Evolutionary conservation across 192 early-diverging fungal genomes (phyloP).

Genomic region (Coemansia sp.): DNA sequence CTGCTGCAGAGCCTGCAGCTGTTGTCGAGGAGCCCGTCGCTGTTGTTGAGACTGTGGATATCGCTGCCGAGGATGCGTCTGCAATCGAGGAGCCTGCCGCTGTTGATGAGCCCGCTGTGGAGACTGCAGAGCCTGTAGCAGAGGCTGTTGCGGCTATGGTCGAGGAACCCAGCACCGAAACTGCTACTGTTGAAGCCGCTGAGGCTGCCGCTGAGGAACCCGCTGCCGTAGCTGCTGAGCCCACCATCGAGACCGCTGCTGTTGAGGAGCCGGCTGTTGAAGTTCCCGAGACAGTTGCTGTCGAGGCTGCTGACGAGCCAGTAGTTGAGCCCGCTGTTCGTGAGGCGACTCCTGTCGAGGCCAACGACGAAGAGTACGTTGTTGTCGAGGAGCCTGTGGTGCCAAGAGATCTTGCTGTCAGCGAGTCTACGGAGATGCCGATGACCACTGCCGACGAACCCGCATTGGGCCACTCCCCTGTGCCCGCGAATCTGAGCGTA

Average conservation of each 20-base stretch:
- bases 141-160: background rate
- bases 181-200: background rate
- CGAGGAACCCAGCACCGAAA: too few species aligned
- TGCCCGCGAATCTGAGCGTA: background rate
- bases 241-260: background rate
- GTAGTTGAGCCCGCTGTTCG: too few species aligned
- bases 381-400: background rate
- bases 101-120: background rate
- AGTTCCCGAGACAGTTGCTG: background rate
- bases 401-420: background rate
- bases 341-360: background rate
- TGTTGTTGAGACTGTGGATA: background rate
- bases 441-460: constrained; percentile 7
- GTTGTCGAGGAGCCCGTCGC: background rate
- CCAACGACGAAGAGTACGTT: background rate
- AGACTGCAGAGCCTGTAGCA: background rate
- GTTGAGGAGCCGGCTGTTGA: background rate
- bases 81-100: background rate
- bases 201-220: background rate
- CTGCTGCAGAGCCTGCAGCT: background rate
- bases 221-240: background rate
- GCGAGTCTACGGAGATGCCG: background rate
- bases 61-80: background rate
- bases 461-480: background rate
- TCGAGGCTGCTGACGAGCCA: background rate